phyloP scores from a whole-genome alignment of 352 stramenopile genomes.

The Globisporangium spiculum region DNA sequence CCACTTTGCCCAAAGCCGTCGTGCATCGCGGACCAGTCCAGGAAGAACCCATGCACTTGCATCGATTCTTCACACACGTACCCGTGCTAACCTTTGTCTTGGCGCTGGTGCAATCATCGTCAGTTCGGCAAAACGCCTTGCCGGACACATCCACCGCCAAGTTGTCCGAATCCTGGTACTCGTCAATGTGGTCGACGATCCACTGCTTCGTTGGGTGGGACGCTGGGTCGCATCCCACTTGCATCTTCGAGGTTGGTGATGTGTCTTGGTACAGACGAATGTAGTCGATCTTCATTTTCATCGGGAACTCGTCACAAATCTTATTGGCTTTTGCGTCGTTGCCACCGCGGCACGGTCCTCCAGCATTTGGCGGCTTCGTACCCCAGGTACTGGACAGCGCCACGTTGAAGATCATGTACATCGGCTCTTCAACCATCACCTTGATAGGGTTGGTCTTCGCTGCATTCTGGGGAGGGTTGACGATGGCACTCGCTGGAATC shows the following conservation, averaged over 20 bases:
- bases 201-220: constrained; percentile 69
- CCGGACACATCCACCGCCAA: constrained; percentile 53
- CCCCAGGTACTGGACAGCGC: constrained; percentile 91
- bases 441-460: constrained; percentile 68
- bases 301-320: constrained; percentile 65
- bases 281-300: constrained; percentile 80
- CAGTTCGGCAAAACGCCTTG: constrained; percentile 46
- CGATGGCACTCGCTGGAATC: constrained; percentile 64
- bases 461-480: constrained; percentile 44
- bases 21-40: constrained; percentile 57
- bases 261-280: constrained; percentile 74
- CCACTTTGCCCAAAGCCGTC: constrained; percentile 7
- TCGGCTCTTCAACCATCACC: constrained; percentile 93
- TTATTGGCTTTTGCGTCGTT: constrained; percentile 36
- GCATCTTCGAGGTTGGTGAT: constrained; percentile 39
- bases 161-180: constrained; percentile 73
- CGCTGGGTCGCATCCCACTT: constrained; percentile 51
- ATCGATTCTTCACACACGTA: constrained; percentile 33
- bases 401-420: constrained; percentile 96
- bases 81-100: constrained; percentile 28
- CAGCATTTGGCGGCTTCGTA: constrained; percentile 60
- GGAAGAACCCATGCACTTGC: constrained; percentile 30
- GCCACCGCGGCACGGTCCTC: constrained; percentile 48
- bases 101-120: constrained; percentile 54
- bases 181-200: constrained; percentile 73